Conservation (phyloP, 805 yeast species). For the Limtongozyma cylindracea region DNA sequence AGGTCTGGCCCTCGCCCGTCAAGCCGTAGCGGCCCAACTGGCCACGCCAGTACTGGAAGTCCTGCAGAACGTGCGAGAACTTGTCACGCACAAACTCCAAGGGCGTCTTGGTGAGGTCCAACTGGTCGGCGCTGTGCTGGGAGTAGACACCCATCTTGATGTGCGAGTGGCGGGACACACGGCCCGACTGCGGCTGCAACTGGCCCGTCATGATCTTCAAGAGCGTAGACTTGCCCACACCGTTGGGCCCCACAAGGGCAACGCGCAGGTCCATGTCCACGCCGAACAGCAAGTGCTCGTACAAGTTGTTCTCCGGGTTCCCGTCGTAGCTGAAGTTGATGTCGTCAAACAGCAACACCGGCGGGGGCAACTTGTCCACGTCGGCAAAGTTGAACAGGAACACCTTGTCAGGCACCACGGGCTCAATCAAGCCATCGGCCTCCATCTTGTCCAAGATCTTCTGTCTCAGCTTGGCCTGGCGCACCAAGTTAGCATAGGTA, state of each 20-base stretch:
- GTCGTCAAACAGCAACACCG: constrained; percentile 89
- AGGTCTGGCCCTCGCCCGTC: constrained; percentile 97
- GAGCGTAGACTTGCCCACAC: constrained; percentile 95
- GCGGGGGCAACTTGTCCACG: constrained; percentile 95
- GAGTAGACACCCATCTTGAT: constrained; percentile 96
- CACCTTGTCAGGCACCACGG: constrained; percentile 81
- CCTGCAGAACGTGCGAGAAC: constrained; percentile 77
- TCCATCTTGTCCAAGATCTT: constrained; percentile 99
- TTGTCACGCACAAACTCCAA: constrained; percentile 93
- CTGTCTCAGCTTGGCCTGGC: constrained; percentile 98
- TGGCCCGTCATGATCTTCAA: constrained; percentile 94
- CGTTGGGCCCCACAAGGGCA: constrained; percentile 96
- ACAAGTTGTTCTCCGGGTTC: constrained; percentile 61
- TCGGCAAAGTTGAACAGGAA: constrained; percentile 87
- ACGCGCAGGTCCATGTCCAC: constrained; percentile 98
- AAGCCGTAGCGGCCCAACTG: constrained; percentile 96
- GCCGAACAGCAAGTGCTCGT: constrained; percentile 85
- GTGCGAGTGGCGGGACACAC: constrained; percentile 94
- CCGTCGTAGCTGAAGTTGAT: constrained; percentile 84
- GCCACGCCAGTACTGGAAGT: constrained; percentile 96
- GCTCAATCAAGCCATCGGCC: constrained; percentile 90
- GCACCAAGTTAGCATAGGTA: constrained; percentile 96
- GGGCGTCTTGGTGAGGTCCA: constrained; percentile 86
- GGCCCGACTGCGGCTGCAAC: constrained; percentile 71
- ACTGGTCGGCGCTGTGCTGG: constrained; percentile 96